Evolutionary conservation across 2,329 filamentous ascomycete genomes (phyloP).

Genomic region (Fusarium chlamydosporum): DNA sequence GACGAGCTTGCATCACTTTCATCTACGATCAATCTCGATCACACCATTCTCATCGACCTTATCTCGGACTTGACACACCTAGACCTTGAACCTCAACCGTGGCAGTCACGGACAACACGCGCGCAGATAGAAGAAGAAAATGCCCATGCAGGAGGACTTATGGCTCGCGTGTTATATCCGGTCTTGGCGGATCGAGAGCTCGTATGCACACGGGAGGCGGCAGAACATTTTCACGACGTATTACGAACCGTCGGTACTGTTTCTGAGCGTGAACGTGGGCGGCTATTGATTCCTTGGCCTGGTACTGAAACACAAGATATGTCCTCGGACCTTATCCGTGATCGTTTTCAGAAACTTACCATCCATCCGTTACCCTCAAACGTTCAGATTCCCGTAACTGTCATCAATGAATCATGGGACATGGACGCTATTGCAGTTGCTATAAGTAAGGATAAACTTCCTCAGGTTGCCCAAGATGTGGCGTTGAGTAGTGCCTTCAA

Average conservation of each 20-base stretch:
- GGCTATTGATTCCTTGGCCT: slow-evolving; percentile 53
- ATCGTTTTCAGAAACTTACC: slow-evolving; percentile 54
- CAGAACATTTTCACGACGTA: slow-evolving; percentile 58
- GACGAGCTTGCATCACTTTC: slow-evolving; percentile 55
- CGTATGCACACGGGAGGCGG: slow-evolving; percentile 58
- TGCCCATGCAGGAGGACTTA: slow-evolving; percentile 49
- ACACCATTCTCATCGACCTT: slow-evolving; percentile 59
- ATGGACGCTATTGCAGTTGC: slow-evolving; percentile 46
- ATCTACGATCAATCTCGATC: slow-evolving; percentile 58
- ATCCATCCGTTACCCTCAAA: slow-evolving; percentile 51
- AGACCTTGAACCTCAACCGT: slow-evolving; percentile 53
- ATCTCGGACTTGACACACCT: slow-evolving; percentile 59
- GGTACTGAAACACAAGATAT: slow-evolving; percentile 35
- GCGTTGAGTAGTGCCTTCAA: slow-evolving; percentile 53
- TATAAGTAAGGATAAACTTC: slow-evolving; percentile 51
- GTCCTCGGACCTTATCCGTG: slow-evolving; percentile 37
- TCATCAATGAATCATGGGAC: slow-evolving; percentile 52
- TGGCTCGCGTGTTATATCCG: slow-evolving; percentile 56
- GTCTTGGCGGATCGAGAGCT: slow-evolving; percentile 53
- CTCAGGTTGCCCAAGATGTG: slow-evolving; percentile 55
- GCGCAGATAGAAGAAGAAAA: slow-evolving; percentile 57
- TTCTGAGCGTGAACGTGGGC: slow-evolving; percentile 56
- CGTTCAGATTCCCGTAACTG: slow-evolving; percentile 55
- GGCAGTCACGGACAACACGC: slow-evolving; percentile 54
- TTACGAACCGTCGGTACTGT: slow-evolving; percentile 56